Evolutionary conservation across 805 yeast genomes (phyloP).

Genomic region (Saturnispora halmiae): DNA sequence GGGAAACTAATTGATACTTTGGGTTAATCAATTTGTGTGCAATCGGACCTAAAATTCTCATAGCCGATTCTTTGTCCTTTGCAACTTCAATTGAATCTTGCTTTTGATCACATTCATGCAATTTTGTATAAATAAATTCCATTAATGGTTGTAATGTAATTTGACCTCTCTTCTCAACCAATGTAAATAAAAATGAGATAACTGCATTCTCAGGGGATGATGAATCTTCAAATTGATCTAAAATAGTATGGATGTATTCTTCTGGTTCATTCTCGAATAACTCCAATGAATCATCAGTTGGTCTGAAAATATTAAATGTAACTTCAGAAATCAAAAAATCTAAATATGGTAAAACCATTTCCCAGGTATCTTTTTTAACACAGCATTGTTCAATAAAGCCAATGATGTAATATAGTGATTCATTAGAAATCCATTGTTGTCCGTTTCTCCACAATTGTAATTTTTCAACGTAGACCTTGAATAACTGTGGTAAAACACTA

Average conservation of each 20-base stretch:
- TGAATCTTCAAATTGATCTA: constrained; percentile 55
- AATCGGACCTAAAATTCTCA: constrained; percentile 70
- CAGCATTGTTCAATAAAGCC: constrained; percentile 56
- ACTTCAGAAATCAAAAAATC: constrained; percentile 59
- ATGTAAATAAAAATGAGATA: constrained; percentile 55
- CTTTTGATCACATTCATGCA: constrained; percentile 30
- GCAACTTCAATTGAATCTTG: constrained; percentile 42
- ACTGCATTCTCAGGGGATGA: constrained; percentile 75
- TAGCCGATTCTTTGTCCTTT: constrained; percentile 65
- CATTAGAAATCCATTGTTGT: constrained; percentile 59
- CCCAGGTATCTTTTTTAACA: constrained; percentile 55
- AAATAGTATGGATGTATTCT: constrained; percentile 74
- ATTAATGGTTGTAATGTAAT: constrained; percentile 51
- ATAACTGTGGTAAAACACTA: constrained; percentile 64
- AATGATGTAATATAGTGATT: constrained; percentile 56
- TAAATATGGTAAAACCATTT: constrained; percentile 58
- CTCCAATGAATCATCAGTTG: constrained; percentile 63
- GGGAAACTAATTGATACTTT: constrained; percentile 47
- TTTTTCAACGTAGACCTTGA: constrained; percentile 53
- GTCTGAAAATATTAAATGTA: constrained; percentile 70
- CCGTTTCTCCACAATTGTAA: constrained; percentile 66
- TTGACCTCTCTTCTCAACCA: constrained; percentile 60
- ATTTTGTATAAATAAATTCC: constrained; percentile 47
- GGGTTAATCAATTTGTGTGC: constrained; percentile 47
- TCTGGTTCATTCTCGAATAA: constrained; percentile 82